phyloP scores from a whole-genome alignment of 129 eudicot species.

The Oenanthe sinensis region DNA sequence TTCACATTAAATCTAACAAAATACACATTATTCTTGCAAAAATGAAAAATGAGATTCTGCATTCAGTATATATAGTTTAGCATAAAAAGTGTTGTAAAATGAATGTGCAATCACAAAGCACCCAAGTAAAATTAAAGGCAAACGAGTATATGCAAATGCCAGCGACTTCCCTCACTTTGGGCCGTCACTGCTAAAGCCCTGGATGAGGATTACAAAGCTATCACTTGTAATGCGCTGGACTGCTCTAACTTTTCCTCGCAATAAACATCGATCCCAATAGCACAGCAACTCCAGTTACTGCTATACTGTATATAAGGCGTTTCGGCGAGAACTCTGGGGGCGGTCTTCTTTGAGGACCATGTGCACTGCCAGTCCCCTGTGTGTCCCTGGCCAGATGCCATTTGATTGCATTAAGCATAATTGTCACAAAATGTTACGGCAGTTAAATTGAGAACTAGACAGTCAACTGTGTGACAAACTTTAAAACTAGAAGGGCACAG shows the following conservation, averaged over 20 bases:
- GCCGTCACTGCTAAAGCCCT: background rate
- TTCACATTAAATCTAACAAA: no score
- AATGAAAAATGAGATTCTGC: background rate
- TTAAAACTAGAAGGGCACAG: background rate
- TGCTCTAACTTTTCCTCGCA: constrained; percentile 49
- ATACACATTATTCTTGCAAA: background rate
- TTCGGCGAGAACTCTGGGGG: constrained; percentile 36
- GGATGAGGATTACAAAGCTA: background rate
- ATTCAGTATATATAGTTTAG: background rate
- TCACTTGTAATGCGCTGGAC: constrained; percentile 16
- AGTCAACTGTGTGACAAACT: background rate
- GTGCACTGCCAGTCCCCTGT: constrained; percentile 46
- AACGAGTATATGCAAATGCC: background rate
- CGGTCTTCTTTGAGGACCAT: constrained; percentile 39
- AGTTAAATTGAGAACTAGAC: background rate
- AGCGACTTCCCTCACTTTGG: background rate
- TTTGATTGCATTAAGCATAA: background rate
- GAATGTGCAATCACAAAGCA: background rate
- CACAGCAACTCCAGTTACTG: constrained; percentile 71
- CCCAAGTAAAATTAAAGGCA: background rate
- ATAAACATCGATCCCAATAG: constrained; percentile 61
- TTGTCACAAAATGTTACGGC: background rate
- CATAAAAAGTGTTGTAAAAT: background rate
- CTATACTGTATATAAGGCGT: constrained; percentile 55
- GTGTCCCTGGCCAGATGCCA: constrained; percentile 26